Base-by-base conservation (phyloP, 1,139 yeast species). In the Scheffersomyces cryptocercus region DNA sequence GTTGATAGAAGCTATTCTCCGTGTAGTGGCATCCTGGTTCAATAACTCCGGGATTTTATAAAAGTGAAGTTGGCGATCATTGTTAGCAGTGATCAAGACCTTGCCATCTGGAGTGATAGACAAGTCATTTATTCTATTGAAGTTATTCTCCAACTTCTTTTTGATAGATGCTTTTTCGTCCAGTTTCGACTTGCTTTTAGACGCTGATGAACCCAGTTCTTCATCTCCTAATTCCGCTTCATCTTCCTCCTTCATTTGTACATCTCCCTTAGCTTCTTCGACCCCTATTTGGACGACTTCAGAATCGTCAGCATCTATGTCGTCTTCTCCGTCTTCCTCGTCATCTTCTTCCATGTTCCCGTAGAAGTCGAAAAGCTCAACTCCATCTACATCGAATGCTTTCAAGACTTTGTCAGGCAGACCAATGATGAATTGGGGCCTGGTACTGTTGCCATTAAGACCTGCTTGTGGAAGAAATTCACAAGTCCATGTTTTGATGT, bases 331-430 rank as follows among this genome's bases (percentile, higher is more conserved):
- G 28, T 15, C 35, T 11, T 46, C 43, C 14, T 37, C 45, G 11
- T 46, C 53, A n/a, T 51, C 59, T 38, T 50, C 68, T 37, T 70
- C 73, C 3, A 69, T 62, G 45, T 70, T 73, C 14, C 68, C 69
- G 48, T 73, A 73, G 50, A 74, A 74, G 50, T 74, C 79, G 53
- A 71, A 70, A 10, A 73, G 50, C 46, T 73, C 77, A 3, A 52
- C 54, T 5, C 79, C 78, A 16, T 66, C 62, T 20, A 78, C 55
- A 52, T 83, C 80, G 68, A 79, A 87, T 11, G 86, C 75, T 29
- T 80, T 77, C 45, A 89, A 76, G 39, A 80, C 83, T 50, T 83
- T 82, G 59, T 88, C 97, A 0, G 91, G 89, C 1, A 93, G 82
- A 0, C 95, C 95, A 15, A 86, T 72, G 9, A 88, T 73, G 49